Evolutionary conservation across 1,284 basidiomycete genomes (phyloP), one percentile per base, ranked within the genome.

Genomic region (Apiotrichum mycotoxinovorans): DNA sequence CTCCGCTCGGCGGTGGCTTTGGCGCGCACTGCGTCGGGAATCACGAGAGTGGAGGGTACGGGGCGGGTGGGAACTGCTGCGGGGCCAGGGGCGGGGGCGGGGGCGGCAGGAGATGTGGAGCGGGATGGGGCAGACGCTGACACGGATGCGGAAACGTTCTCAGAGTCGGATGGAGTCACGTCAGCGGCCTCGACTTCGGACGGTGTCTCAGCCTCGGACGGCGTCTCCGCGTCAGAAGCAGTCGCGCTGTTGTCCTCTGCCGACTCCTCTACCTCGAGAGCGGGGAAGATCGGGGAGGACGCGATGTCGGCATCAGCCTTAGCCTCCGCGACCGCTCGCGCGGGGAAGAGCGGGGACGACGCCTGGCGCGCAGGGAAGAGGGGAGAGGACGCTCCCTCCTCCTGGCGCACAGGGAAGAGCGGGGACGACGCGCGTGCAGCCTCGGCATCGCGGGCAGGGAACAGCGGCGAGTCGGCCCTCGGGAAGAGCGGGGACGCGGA

Each of bases 1-100:
- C 60, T 58, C 35, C 60, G 56, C 55, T 74, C 72, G 4, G 58
- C 58, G n/a, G 58, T 58, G 7, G 59, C 67, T 46, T 61, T 60
- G 5, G 53, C 20, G 8, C 61, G 42, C 12, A 72, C 34, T 5
- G 54, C 62, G 12, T 63, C 60, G 2, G 71, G 68, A 11, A 71
- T 20, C 20, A 22, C 35, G 18, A 37, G 46, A 1, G 42, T 15
- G 2, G 25, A 25, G n/a, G 40, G 40, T n/a, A 44, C 35, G 40
- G 33, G 41, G 2, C 2, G 54, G 44, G 26, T 41, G 50, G 41
- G 40, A 12, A n/a, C 20, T 5, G 47, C 18, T 14, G 35, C 45
- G 45, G 42, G 14, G 25, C 22, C 22, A 25, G 43, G 30, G 5
- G 40, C 38, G 3, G 40, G 35, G 17, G 20, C 18, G 17, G 54